phyloP scores from a whole-genome alignment of 2,329 filamentous ascomycete genomes.

The Zymoseptoria pseudotritici region DNA sequence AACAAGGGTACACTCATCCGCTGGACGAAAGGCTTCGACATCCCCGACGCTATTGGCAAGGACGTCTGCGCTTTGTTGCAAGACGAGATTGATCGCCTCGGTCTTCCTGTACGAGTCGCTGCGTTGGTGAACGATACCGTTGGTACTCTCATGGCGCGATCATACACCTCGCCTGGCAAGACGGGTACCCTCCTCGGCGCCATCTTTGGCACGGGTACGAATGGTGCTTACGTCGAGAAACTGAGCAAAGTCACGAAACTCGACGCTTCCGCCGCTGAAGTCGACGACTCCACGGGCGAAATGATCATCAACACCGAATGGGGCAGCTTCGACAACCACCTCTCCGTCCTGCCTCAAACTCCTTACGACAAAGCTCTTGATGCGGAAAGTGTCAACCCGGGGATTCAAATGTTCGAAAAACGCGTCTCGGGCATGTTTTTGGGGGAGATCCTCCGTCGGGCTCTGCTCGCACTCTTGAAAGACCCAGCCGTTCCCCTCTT shows the following conservation, averaged over 20 bases:
- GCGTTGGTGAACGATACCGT: slow-evolving; percentile 97
- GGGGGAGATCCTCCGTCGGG: slow-evolving; percentile 81
- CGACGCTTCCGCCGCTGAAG: slow-evolving; percentile 46
- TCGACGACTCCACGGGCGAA: slow-evolving; percentile 72
- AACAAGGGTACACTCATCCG: slow-evolving; percentile 91
- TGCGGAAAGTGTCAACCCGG: slow-evolving; percentile 75
- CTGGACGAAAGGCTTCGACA: slow-evolving; percentile 99
- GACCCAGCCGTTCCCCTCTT: slow-evolving; percentile 64
- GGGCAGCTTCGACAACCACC: slow-evolving; percentile 94
- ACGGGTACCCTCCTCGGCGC: slow-evolving; percentile 82
- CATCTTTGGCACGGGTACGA: slow-evolving; percentile 96
- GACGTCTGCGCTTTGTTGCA: slow-evolving; percentile 91
- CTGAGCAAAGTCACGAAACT: slow-evolving; percentile 63
- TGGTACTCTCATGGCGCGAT: slow-evolving; percentile 93
- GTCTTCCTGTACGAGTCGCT: slow-evolving; percentile 86
- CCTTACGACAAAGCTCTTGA: slow-evolving; percentile 76
- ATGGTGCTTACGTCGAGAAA: slow-evolving; percentile 95
- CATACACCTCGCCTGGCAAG: slow-evolving; percentile 86
- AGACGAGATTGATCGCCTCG: slow-evolving; percentile 75
- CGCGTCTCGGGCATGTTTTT: slow-evolving; percentile 97
- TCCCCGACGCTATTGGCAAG: slow-evolving; percentile 85
- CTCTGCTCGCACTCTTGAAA: slow-evolving; percentile 64
- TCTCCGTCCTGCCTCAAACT: slow-evolving; percentile 80
- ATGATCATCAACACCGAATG: slow-evolving; percentile 99
- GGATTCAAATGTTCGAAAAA: slow-evolving; percentile 98